These are phyloP conservation scores for Sugiyamaella paludigena DNA, from an alignment of 1,139 yeast genomes.

Conservation along the genomic window DNA sequence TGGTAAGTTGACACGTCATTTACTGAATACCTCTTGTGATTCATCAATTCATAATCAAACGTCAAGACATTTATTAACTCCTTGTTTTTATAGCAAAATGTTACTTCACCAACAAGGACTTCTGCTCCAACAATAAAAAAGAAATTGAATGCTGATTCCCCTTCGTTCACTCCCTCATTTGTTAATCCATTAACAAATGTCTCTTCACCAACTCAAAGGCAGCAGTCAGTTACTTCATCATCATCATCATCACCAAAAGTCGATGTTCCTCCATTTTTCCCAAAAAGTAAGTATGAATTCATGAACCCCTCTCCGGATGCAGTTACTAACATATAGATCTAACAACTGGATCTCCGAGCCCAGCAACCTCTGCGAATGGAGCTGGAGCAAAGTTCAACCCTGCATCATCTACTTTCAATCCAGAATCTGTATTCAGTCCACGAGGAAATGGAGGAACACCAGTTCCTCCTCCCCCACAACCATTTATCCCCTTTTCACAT, in stretches of 20 bases:
- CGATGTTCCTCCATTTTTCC: slow-evolving; percentile 46
- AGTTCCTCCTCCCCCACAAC: not conserved
- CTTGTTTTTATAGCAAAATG: too few relatives aligned
- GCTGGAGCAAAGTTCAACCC: slow-evolving; percentile 18
- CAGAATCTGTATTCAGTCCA: slow-evolving; percentile 24
- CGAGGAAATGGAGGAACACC: slow-evolving; percentile 13
- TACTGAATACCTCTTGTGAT: too few relatives aligned
- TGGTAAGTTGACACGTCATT: slow-evolving; percentile 1
- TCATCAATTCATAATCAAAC: too few relatives aligned
- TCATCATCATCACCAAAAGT: slow-evolving; percentile 16
- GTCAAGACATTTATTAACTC: not conserved
- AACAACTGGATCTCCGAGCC: not conserved
- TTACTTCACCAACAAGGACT: not conserved
- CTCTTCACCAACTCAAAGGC: slow-evolving; percentile 15
- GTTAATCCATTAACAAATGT: slow-evolving; percentile 22
- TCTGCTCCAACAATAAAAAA: slow-evolving; percentile 30
- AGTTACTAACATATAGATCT: not conserved
- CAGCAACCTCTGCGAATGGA: slow-evolving; percentile 8
- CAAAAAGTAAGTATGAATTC: slow-evolving; percentile 32
- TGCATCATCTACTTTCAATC: slow-evolving; percentile 22
- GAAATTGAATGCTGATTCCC: slow-evolving; percentile 61
- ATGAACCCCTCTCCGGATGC: not conserved
- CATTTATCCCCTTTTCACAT: slow-evolving; percentile 1
- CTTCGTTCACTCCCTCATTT: slow-evolving; percentile 58
- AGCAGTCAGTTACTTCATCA: slow-evolving; percentile 16